Evolutionary conservation across 2,329 filamentous ascomycete genomes (phyloP), one percentile per base, ranked within the genome.

Genomic region (Pseudogymnoascus sp.): DNA sequence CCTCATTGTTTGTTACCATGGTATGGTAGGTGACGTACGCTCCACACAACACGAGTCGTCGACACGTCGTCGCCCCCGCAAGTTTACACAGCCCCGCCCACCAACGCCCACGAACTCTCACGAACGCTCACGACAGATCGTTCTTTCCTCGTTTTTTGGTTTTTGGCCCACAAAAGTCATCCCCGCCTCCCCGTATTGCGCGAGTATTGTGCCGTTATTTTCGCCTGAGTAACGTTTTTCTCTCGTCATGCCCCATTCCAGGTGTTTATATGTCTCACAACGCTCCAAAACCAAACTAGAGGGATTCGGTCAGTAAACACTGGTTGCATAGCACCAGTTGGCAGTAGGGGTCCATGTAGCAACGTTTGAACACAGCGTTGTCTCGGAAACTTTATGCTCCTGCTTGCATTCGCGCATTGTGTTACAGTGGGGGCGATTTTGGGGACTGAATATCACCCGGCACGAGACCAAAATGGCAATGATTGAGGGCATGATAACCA

Each of bases 111-210:
- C 28, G 40, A 43, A 33, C 3, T 11, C 31, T 9, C 25, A 33
- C 28, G 40, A 43, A 33, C 3, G 31, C 31, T 11, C 25, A 33
- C 18, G 28, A 55, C 28, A 16, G 11, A 16, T 49, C 14, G 28
- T 55, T 55, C 49, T 55, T n/a, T 55, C 49, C 49, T 55, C 49
- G 28, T 31, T 2, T 33, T 35, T 55, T 55, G 33, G 49, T 33
- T 35, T 55, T 55, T 55, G 49, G 45, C 28, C 49, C 49, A 55
- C 49, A 55, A 55, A 55, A 55, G 28, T 33, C 49, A 55, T 55
- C 28, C 28, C 49, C 49, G 18, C 49, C 16, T 33, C 49, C 49
- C 49, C 49, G 28, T 55, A 55, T 33, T 55, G 49, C 28, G n/a
- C n/a, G 18, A 49, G 23, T 33, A 33, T 33, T 33, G 31, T 5